phyloP scores from a whole-genome alignment of 495 filamentous ascomycete genomes.

The Penicillium roqueforti region DNA sequence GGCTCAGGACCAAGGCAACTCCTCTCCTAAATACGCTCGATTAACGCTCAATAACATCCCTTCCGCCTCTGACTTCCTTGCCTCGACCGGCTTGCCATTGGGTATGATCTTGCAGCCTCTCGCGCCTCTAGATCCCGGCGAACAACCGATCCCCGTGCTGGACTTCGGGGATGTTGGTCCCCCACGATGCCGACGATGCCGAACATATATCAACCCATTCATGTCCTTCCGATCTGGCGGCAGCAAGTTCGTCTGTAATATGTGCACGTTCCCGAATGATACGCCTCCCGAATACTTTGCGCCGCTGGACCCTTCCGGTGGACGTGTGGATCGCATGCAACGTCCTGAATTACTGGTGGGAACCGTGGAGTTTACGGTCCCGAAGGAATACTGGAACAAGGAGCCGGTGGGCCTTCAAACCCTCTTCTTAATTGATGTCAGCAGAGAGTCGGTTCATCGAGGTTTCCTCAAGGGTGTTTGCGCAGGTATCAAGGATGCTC shows the following conservation, averaged over 20 bases:
- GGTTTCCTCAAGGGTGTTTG: slow-evolving; percentile 91
- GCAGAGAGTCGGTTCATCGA: slow-evolving; percentile 80
- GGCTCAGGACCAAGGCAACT: slow-evolving; percentile 91
- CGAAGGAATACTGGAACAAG: slow-evolving; percentile 98
- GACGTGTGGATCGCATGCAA: slow-evolving; percentile 82
- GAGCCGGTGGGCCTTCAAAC: slow-evolving; percentile 83
- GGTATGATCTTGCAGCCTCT: slow-evolving; percentile 88
- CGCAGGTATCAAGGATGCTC: slow-evolving; percentile 75
- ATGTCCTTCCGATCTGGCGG: slow-evolving; percentile 95
- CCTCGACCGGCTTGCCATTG: slow-evolving; percentile 74
- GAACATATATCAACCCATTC: slow-evolving; percentile 98
- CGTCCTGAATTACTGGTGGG: slow-evolving; percentile 85
- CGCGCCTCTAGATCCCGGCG: slow-evolving; percentile 76
- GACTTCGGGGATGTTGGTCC: slow-evolving; percentile 93
- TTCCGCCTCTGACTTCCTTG: slow-evolving; percentile 71
- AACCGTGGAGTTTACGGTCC: slow-evolving; percentile 93
- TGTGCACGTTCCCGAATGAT: slow-evolving; percentile 97
- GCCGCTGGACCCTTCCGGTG: slow-evolving; percentile 80
- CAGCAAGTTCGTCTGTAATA: slow-evolving; percentile 96
- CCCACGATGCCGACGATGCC: slow-evolving; percentile 86
- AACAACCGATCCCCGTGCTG: slow-evolving; percentile 82
- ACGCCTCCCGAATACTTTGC: slow-evolving; percentile 89
- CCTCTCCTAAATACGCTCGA: slow-evolving; percentile 89
- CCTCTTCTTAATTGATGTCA: slow-evolving; percentile 90
- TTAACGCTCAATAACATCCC: slow-evolving; percentile 92